Base-by-base conservation (phyloP, 148 eudicot species). In the Rhododendron williamsianum region DNA sequence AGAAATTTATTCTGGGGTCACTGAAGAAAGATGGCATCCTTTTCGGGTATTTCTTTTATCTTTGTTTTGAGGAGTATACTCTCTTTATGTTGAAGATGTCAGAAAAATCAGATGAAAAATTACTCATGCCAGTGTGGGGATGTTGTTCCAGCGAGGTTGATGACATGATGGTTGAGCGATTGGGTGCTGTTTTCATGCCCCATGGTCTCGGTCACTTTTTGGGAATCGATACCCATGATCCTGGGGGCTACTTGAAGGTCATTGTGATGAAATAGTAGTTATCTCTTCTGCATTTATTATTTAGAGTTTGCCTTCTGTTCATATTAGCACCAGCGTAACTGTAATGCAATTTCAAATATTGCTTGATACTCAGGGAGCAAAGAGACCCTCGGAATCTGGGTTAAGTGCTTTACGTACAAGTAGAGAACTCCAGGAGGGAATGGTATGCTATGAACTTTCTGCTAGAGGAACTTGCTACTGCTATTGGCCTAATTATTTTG, bases 211-310 rank as follows among this genome's bases (percentile, higher is more conserved):
- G 99, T 76, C 99, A 97, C 92, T 91, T 95, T 89, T 88, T 97
- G 87, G 99, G 99, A 84, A 92, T 97, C 33, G 99, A 97, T 93
- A 97, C 99, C 76, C 99, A 97, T 91, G 99, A 97, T 90, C 99
- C 99, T 84, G 99, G 99, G 76, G 99, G 99, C 89, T 97, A 92
- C 89, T 91, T 88, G 85, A 84, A 94, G 99, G 99, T 95, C 52
- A 52, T 77, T 69, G 27, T 60, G 78, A 65, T 83, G 67, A 69
- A 56, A 52, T 72, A n/a, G 43, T 30, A 33, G 76, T 58, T 52
- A 2, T 38, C 33, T 46, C 67, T 49, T 51, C 79, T 51, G 4
- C 71, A 35, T 65, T 63, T 38, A 36, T 65, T 48, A 33, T 33
- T 30, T 8, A 23, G 18, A 78, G n/a, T 33, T 77, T 33, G 35